Evolutionary conservation across 2,329 filamentous ascomycete genomes (phyloP).

Genomic region (Lithohypha guttulata): DNA sequence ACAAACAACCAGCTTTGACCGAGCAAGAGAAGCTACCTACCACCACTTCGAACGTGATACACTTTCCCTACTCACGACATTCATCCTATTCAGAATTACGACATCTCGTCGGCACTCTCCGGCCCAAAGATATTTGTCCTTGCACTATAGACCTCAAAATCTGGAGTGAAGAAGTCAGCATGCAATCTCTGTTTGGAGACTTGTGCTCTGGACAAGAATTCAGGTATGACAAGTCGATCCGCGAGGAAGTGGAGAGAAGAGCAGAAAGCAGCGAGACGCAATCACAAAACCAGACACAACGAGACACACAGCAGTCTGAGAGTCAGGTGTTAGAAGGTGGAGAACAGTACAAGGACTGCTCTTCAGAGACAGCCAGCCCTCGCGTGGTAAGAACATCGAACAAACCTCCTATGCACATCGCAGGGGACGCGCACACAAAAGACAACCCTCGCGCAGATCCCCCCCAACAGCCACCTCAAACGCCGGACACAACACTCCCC

Average conservation of each 20-base stretch:
- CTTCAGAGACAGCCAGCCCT: too few species aligned
- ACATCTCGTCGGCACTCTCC: slow-evolving; percentile 55
- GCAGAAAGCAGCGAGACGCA: slow-evolving; percentile 1
- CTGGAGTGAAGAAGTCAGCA: slow-evolving; percentile 56
- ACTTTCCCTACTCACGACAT: slow-evolving; percentile 80
- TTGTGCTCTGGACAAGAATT: slow-evolving; percentile 54
- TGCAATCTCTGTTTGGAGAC: slow-evolving; percentile 59
- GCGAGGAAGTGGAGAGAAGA: slow-evolving; percentile 23
- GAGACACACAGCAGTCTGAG: slow-evolving; percentile 9
- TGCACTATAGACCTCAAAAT: slow-evolving; percentile 58
- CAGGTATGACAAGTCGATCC: slow-evolving; percentile 54
- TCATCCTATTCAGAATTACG: slow-evolving; percentile 76
- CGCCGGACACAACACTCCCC: background rate
- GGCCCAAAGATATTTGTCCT: slow-evolving; percentile 66
- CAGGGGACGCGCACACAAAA: background rate
- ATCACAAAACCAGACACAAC: background rate
- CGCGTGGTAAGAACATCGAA: slow-evolving; percentile 5
- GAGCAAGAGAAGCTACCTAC: background rate
- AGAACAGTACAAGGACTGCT: slow-evolving; percentile 7
- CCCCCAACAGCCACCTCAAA: background rate
- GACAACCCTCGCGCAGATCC: background rate
- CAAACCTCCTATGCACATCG: slow-evolving; percentile 4
- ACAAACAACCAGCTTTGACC: background rate
- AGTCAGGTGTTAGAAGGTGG: slow-evolving; percentile 9
- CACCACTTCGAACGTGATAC: slow-evolving; percentile 19